Percentiles rank a stretch among this genome's conserved stretches.
phyloP scores from a whole-genome alignment of 768 basidiomycete species.

The Daedaleopsis nitida region DNA sequence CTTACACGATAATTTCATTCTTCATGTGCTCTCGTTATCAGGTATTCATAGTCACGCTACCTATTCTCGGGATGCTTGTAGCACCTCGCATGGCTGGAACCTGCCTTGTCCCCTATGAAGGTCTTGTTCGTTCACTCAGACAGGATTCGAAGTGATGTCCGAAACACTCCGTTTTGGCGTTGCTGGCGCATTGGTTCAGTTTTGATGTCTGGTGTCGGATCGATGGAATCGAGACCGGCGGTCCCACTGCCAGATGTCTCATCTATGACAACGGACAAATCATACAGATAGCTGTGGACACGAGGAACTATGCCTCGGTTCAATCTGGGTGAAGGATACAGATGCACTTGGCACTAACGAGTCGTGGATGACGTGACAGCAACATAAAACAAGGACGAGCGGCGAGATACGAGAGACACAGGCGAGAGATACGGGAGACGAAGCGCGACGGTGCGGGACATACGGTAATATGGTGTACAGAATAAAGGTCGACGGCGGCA shows the following conservation, averaged over 20 bases:
- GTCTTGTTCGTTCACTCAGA: no score
- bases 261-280: no score
- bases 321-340: conserved; percentile 17
- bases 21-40: conserved; percentile 10
- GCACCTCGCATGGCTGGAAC: conserved; percentile 1
- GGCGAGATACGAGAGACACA: conserved; percentile 13
- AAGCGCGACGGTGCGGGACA: neutral
- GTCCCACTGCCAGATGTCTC: no score
- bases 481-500: conserved; percentile 11
- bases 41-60: conserved; percentile 5
- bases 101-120: neutral
- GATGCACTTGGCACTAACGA: conserved; percentile 19
- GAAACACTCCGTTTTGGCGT: no score
- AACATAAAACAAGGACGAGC: conserved; percentile 21
- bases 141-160: no score
- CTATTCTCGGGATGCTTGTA: conserved; percentile 6
- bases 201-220: neutral
- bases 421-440: neutral
- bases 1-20: neutral
- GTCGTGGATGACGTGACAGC: conserved; percentile 21
- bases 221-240: neutral
- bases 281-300: conserved; percentile 2
- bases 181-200: neutral
- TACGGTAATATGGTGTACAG: conserved; percentile 11
- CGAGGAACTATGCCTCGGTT: conserved; percentile 22